Conservation (phyloP, 371 early-diverging fungal species). For the Rhizopus stolonifer region DNA sequence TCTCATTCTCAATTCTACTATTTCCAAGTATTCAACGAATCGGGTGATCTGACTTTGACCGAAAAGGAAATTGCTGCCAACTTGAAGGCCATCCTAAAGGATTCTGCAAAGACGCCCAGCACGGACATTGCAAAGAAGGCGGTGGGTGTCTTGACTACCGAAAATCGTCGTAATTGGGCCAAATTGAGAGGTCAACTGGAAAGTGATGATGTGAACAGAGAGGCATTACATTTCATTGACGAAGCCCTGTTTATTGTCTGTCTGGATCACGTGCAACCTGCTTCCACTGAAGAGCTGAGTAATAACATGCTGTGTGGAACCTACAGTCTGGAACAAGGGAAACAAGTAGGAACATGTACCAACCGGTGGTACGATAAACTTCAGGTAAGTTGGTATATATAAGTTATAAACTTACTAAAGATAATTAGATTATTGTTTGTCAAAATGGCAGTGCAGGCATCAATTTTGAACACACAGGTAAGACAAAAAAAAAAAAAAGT, state of each 20-base stretch:
- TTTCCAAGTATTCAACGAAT: slow-evolving; percentile 60
- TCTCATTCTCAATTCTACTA: slow-evolving; percentile 65
- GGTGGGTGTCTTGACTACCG: slow-evolving; percentile 66
- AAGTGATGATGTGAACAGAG: slow-evolving; percentile 50
- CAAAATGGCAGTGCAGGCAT: slow-evolving; percentile 60
- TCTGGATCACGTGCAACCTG: slow-evolving; percentile 66
- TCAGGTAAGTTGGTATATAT: no score
- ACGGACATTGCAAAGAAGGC: slow-evolving; percentile 36
- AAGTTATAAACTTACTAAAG: background rate
- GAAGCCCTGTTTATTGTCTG: slow-evolving; percentile 79
- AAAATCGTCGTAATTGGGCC: slow-evolving; percentile 75
- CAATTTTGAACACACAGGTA: slow-evolving; percentile 62
- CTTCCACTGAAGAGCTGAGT: slow-evolving; percentile 39
- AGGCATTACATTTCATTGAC: slow-evolving; percentile 64
- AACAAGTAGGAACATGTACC: slow-evolving; percentile 58
- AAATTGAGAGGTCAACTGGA: slow-evolving; percentile 39
- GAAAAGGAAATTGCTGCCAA: slow-evolving; percentile 53
- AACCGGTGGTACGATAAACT: slow-evolving; percentile 63
- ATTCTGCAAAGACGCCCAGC: slow-evolving; percentile 34
- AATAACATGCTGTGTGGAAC: slow-evolving; percentile 61
- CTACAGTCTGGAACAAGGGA: slow-evolving; percentile 44
- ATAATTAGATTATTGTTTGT: slow-evolving; percentile 55
- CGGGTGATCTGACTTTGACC: slow-evolving; percentile 36
- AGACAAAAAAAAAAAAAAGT: background rate
- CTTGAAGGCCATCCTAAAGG: slow-evolving; percentile 39